Base-by-base conservation (phyloP, 208 protist species). In the Crithidia thermophila region DNA sequence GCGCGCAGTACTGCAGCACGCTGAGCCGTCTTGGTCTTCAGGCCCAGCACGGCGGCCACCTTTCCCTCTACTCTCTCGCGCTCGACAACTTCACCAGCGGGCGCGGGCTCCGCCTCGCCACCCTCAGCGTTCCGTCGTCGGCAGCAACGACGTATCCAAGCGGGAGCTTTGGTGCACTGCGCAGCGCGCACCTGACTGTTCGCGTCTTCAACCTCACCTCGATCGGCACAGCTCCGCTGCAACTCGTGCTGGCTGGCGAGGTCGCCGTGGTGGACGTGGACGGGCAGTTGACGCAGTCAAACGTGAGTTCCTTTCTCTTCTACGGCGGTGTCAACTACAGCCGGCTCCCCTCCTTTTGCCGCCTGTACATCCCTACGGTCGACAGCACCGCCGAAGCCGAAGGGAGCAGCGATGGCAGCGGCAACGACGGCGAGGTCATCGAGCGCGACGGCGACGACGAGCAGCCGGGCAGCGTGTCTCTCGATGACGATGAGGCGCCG, bases 31-130 rank as follows among this genome's bases (percentile, higher is more conserved):
- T 16, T 14, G 59, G 50, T n/a, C 11, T 75, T 9, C 37, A 34
- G 3, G 70, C 62, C 9, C 53, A 28, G 5, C 70, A 76, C 31
- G 70, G 70, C 53, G 70, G 70, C 6, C 45, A 62, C 49, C 37
- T 76, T 9, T 37, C 30, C 9, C 49, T 76, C 30, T 20, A 21
- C 51, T 66, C 49, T 11, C 14, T 62, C 43, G 34, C 20, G 11
- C 6, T 66, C 6, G 68, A 36, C 2, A 21, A 73, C 66, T 73
- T 73, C 27, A 1, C 3, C 1, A 40, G 27, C 13, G 61, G 73
- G 8, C 55, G 46, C 4, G 73, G 56, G 30, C 9, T 79, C 34
- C 25, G 25, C 16, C 42, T 79, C 20, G 50, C 53, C 16, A 73
- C 65, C 9, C 57, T 67, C 21, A 67, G 30, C 16, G 25, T 21